Conservation (phyloP, 2,329 filamentous ascomycete species). For the Talaromyces sp. region DNA sequence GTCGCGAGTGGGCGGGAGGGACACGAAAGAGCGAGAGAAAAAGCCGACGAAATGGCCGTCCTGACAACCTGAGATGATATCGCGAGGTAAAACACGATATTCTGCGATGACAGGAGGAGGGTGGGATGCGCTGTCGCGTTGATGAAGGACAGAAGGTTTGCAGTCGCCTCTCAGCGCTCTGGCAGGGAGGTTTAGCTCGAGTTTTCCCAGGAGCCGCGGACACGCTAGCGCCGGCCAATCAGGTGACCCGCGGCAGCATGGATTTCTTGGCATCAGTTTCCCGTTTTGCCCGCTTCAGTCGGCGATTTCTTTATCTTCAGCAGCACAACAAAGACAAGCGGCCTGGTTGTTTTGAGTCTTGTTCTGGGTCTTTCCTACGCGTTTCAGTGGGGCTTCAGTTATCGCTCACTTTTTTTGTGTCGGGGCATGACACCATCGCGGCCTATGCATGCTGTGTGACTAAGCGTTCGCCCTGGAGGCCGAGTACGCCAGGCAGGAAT, state of each 20-base stretch:
- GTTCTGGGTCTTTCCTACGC: not conserved
- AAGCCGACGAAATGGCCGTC: constrained; percentile 21
- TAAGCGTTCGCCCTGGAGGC: constrained; percentile 16
- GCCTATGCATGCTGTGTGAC: constrained; percentile 6
- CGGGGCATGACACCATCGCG: not conserved
- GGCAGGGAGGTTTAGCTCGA: constrained; percentile 38
- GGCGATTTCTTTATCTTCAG: not conserved
- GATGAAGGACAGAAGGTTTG: constrained; percentile 40
- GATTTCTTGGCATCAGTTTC: not conserved
- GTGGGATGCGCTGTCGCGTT: constrained; percentile 25
- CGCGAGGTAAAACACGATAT: constrained; percentile 41
- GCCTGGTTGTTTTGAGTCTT: not conserved
- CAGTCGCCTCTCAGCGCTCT: constrained; percentile 37
- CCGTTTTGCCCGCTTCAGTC: not conserved
- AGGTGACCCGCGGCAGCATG: not conserved
- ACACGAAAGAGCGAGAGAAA: constrained; percentile 20
- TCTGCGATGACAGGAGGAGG: constrained; percentile 29
- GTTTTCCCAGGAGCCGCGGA: constrained; percentile 20
- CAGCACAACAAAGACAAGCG: not conserved
- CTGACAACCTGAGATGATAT: constrained; percentile 30
- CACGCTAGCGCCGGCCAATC: constrained; percentile 9
- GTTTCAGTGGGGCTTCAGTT: not conserved
- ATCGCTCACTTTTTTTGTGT: not conserved
- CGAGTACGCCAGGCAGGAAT: constrained; percentile 11
- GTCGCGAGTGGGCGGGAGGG: constrained; percentile 27